Evolutionary conservation across 768 basidiomycete species (phyloP).

Genomic region (Gyrodon lividus): DNA sequence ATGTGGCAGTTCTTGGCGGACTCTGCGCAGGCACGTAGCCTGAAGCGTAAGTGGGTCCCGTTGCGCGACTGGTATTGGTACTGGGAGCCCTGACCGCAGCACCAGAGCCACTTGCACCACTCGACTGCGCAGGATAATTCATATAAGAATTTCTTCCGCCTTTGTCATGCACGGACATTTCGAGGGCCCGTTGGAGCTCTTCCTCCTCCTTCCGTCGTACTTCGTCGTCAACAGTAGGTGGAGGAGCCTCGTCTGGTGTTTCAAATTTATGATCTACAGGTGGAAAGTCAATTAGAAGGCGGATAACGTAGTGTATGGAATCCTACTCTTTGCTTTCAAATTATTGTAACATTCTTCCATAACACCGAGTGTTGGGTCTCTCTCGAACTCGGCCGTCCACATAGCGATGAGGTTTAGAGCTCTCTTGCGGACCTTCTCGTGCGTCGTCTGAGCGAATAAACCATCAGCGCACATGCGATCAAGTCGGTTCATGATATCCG

Average conservation of each 20-base stretch:
- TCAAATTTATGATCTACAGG: constrained; percentile 71
- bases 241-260: constrained; percentile 56
- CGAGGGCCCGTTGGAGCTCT: constrained; percentile 88
- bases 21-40: constrained; percentile 61
- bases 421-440: constrained; percentile 84
- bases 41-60: constrained; percentile 42
- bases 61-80: constrained; percentile 17
- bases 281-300: constrained; percentile 12
- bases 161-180: constrained; percentile 90
- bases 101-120: constrained; percentile 36
- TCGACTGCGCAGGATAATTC: constrained; percentile 40
- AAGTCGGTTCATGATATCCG: constrained; percentile 18
- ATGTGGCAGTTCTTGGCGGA: constrained; percentile 35
- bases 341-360: constrained; percentile 89
- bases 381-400: constrained; percentile 86
- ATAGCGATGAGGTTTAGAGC: constrained; percentile 68
- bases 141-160: constrained; percentile 70
- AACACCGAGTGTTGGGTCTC: constrained; percentile 75
- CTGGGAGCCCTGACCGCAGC: constrained; percentile 19
- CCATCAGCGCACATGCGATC: constrained; percentile 11
- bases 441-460: constrained; percentile 62
- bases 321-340: constrained; percentile 78
- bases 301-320: not conserved
- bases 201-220: constrained; percentile 86
- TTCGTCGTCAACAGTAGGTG: constrained; percentile 74